Conservation (phyloP, 2,329 filamentous ascomycete genomes). For the Penicillium sp. region DNA sequence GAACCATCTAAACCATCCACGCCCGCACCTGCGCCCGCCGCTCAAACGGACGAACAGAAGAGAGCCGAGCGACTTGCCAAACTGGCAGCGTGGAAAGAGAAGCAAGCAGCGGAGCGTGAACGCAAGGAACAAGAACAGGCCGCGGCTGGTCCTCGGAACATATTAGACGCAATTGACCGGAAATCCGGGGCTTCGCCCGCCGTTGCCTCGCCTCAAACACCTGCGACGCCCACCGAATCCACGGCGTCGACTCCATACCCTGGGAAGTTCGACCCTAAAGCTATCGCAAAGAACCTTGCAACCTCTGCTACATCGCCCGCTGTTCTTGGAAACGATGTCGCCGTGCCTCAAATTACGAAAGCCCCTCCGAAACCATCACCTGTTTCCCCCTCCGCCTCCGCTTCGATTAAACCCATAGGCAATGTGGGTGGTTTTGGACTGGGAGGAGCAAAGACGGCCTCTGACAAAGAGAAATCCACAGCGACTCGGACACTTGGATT, state of each 20-base stretch:
- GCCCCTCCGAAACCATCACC: conserved; percentile 40
- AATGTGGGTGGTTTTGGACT: conserved; percentile 86
- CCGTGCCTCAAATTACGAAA: conserved; percentile 50
- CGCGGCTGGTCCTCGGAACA: conserved; percentile 64
- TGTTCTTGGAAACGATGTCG: conserved; percentile 57
- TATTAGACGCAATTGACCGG: conserved; percentile 72
- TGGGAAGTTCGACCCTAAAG: conserved; percentile 85
- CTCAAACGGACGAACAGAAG: conserved; percentile 69
- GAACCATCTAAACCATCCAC: conserved; percentile 59
- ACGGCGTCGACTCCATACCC: conserved; percentile 61
- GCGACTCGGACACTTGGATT: conserved; percentile 77
- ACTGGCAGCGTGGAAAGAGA: conserved; percentile 89
- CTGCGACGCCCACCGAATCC: conserved; percentile 49
- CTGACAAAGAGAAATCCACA: conserved; percentile 65
- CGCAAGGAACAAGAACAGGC: conserved; percentile 68
- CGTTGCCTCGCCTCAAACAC: conserved; percentile 53
- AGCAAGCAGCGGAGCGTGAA: conserved; percentile 72
- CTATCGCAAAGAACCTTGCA: conserved; percentile 75
- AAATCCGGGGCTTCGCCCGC: conserved; percentile 61
- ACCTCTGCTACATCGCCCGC: conserved; percentile 56
- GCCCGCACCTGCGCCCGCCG: conserved; percentile 40
- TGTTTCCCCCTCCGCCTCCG: conserved; percentile 37
- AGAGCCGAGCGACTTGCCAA: conserved; percentile 79
- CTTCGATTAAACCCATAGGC: conserved; percentile 64
- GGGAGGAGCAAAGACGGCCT: conserved; percentile 62